phyloP scores from a whole-genome alignment of 208 protist species.

The Acanthamoeba castellanii region DNA sequence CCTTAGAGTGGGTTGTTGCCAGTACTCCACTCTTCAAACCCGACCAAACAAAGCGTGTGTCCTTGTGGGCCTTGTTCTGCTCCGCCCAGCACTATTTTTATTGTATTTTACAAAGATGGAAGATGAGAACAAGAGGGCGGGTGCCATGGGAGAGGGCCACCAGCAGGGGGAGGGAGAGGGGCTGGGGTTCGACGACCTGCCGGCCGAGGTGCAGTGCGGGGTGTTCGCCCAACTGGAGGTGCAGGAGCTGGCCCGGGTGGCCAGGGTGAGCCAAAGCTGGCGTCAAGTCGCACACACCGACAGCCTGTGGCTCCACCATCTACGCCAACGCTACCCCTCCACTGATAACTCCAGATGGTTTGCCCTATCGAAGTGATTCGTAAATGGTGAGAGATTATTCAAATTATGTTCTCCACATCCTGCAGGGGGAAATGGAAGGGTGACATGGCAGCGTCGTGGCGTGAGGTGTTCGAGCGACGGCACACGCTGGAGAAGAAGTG shows the following conservation, averaged over 20 bases:
- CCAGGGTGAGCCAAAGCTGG: conserved; percentile 12
- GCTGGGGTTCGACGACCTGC: conserved; percentile 45
- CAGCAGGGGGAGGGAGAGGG: background rate
- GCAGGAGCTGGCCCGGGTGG: background rate
- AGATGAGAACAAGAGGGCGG: no score
- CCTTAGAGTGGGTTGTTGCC: no score
- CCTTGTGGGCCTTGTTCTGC: no score
- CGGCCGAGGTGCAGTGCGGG: conserved; percentile 10
- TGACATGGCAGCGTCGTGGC: background rate
- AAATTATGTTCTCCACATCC: background rate
- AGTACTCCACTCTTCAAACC: no score
- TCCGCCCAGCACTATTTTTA: no score
- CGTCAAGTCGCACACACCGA: background rate
- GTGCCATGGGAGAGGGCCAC: no score
- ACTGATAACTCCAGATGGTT: background rate
- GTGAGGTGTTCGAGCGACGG: conserved; percentile 17
- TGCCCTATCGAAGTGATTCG: background rate
- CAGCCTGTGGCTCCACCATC: conserved; percentile 23
- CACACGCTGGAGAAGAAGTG: background rate
- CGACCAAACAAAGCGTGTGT: no score
- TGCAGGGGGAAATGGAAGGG: background rate
- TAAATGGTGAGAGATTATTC: background rate
- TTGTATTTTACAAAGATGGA: background rate
- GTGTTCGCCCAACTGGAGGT: background rate
- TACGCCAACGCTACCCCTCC: background rate